Conservation (phyloP, 1,139 yeast genomes). For the Suhomyces yuchorum region DNA sequence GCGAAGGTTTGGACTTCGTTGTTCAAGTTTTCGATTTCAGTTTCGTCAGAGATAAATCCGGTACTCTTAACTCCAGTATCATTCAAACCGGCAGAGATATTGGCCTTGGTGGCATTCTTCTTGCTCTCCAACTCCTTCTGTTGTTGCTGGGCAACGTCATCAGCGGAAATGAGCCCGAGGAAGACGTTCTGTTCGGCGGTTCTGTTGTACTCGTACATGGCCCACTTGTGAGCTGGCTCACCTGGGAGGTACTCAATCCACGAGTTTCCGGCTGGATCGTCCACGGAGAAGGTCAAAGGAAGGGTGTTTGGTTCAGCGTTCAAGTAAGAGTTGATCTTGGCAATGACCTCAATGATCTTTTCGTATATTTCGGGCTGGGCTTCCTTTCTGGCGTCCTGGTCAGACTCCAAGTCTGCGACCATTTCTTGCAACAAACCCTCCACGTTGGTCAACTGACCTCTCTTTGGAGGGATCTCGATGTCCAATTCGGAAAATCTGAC, state of each 20-base stretch:
- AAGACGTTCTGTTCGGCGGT: constrained; percentile 86
- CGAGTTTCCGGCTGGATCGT: constrained; percentile 97
- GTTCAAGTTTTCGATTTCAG: constrained; percentile 81
- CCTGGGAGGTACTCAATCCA: constrained; percentile 93
- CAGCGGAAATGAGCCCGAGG: constrained; percentile 84
- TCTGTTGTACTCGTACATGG: constrained; percentile 79
- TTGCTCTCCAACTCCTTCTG: constrained; percentile 40
- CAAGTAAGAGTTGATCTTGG: constrained; percentile 57
- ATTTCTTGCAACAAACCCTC: constrained; percentile 88
- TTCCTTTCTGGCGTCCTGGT: constrained; percentile 76
- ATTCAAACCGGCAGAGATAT: constrained; percentile 30
- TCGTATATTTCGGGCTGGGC: constrained; percentile 73
- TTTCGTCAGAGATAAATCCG: constrained; percentile 64
- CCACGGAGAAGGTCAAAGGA: constrained; percentile 79
- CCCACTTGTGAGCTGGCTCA: constrained; percentile 90
- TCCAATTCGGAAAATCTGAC: constrained; percentile 83
- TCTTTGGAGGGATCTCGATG: constrained; percentile 91
- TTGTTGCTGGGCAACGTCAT: constrained; percentile 63
- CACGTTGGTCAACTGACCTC: constrained; percentile 89
- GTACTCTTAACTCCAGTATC: constrained; percentile 48
- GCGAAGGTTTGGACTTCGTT: constrained; percentile 92
- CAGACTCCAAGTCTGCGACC: constrained; percentile 76
- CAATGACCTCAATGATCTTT: constrained; percentile 71
- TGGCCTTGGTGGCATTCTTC: constrained; percentile 39
- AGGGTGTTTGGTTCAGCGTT: constrained; percentile 66